Evolutionary conservation across 805 yeast species (phyloP).

Genomic region (Yarrowia osloensis): DNA sequence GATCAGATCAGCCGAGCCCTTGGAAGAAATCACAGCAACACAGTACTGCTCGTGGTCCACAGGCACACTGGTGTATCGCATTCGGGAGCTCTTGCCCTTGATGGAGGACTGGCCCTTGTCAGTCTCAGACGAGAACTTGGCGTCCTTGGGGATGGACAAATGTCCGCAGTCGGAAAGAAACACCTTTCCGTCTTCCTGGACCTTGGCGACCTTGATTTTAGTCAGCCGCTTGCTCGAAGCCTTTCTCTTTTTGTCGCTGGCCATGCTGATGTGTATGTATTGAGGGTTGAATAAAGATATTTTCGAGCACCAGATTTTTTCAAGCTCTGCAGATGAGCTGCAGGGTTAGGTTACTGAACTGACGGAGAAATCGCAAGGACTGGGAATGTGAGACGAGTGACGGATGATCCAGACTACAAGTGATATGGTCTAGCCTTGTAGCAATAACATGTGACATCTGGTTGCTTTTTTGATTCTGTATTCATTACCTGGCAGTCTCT

Average conservation of each 20-base stretch:
- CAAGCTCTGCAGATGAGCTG: slow-evolving; percentile 15
- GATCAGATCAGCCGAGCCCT: slow-evolving; percentile 15
- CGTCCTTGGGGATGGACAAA: slow-evolving; percentile 6
- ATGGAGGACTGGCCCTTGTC: not conserved
- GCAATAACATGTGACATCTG: no score
- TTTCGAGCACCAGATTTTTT: slow-evolving; percentile 13
- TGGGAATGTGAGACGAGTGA: no score
- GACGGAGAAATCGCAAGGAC: not conserved
- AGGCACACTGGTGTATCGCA: slow-evolving; percentile 26
- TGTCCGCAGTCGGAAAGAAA: slow-evolving; percentile 21
- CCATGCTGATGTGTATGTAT: not conserved
- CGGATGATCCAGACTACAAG: no score
- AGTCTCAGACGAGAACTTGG: not conserved
- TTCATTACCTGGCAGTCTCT: no score
- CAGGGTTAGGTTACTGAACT: slow-evolving; percentile 8
- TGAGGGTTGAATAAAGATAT: not conserved
- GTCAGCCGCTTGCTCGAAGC: not conserved
- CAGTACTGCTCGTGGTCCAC: slow-evolving; percentile 22
- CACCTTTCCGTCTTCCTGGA: not conserved
- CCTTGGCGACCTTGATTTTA: slow-evolving; percentile 23
- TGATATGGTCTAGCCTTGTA: no score
- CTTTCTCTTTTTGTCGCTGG: slow-evolving; percentile 24
- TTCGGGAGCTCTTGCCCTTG: slow-evolving; percentile 26
- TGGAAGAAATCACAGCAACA: slow-evolving; percentile 14
- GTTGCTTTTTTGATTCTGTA: no score